Evolutionary conservation across 441 rosid species (phyloP).

Genomic region (Flueggea neowawraea): DNA sequence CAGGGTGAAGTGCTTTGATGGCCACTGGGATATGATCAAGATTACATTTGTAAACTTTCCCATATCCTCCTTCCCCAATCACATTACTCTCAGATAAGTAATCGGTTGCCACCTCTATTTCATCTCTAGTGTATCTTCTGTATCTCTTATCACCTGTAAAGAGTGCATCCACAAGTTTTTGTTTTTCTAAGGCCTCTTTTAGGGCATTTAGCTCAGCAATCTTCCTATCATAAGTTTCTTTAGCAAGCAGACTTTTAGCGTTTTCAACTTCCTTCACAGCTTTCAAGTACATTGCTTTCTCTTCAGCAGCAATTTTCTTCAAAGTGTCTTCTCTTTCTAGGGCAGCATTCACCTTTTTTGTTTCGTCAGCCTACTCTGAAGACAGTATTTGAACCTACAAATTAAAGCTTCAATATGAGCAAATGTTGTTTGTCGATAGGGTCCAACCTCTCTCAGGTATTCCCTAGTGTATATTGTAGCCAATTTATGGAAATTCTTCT

Average conservation of each 20-base stretch:
- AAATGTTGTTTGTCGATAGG: too few relatives aligned
- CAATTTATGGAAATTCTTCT: too few relatives aligned
- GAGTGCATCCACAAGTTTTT: slow-evolving; percentile 57
- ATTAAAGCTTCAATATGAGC: slow-evolving; percentile 3
- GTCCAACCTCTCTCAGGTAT: too few relatives aligned
- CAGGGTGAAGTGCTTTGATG: slow-evolving; percentile 62
- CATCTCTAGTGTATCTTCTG: slow-evolving; percentile 62
- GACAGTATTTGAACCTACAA: slow-evolving; percentile 66
- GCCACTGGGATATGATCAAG: slow-evolving; percentile 87
- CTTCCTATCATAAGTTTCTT: slow-evolving; percentile 61
- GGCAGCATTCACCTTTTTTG: slow-evolving; percentile 61
- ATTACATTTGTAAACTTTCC: slow-evolving; percentile 80
- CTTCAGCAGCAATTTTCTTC: slow-evolving; percentile 65
- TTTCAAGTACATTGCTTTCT: slow-evolving; percentile 58
- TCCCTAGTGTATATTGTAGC: too few relatives aligned
- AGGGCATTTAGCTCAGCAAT: slow-evolving; percentile 66
- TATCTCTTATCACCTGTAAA: slow-evolving; percentile 58
- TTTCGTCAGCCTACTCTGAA: slow-evolving; percentile 65
- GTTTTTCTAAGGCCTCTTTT: slow-evolving; percentile 63
- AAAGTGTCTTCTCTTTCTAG: slow-evolving; percentile 62
- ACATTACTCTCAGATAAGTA: slow-evolving; percentile 54
- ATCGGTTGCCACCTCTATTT: slow-evolving; percentile 59
- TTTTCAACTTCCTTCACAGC: slow-evolving; percentile 66
- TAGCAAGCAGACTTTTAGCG: slow-evolving; percentile 60
- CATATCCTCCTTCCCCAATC: slow-evolving; percentile 87